Base-by-base conservation (phyloP, 208 protist species). In the Trypanosoma cruzi region DNA sequence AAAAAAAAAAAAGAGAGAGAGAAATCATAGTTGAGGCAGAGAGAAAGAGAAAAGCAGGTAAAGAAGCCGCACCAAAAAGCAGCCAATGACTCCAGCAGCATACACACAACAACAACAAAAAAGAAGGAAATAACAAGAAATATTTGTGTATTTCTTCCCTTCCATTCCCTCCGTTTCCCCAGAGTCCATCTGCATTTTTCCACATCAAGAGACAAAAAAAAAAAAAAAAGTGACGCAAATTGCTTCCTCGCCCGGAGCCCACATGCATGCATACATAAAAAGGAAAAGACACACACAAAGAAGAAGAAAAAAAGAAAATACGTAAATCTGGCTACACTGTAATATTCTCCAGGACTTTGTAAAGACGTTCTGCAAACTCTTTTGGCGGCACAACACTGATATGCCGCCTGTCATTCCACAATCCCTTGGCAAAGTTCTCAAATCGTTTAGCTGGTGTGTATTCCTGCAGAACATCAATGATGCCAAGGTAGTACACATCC, bases 381-480 rank as follows among this genome's bases (percentile, higher is more conserved):
- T 84, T 77, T 0, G 94, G 91, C 16, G 89, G 87, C 29, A 98
- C 86, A 2, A 91, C 94, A 44, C 91, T 96, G 53, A 98, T 96
- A 29, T 85, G 70, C 10, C 40, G 48, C 7, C 84, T 73, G 61
- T 95, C 82, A 54, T 82, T 89, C 32, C 84, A 77, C 16, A 96
- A 73, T 16, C 81, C 85, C 69, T 96, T 97, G n/a, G 91, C 86
- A 37, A 93, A 85, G 60, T 86, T 92, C 65, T 98, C 94, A 14
- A 96, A 44, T 64, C 85, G 80, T 64, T 97, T 98, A 14, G 73
- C 74, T 7, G 79, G 77, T 69, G 86, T 96, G 81, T 96, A 98
- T 42, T 87, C 84, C 71, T 96, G 92, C 48, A 98, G 78, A 11
- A 98, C 91, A 68, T 98, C 96, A 65, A 98, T 97, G 59, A 98